Conservation (phyloP, 2,329 filamentous ascomycete species). For the Claviceps pazoutovae region DNA sequence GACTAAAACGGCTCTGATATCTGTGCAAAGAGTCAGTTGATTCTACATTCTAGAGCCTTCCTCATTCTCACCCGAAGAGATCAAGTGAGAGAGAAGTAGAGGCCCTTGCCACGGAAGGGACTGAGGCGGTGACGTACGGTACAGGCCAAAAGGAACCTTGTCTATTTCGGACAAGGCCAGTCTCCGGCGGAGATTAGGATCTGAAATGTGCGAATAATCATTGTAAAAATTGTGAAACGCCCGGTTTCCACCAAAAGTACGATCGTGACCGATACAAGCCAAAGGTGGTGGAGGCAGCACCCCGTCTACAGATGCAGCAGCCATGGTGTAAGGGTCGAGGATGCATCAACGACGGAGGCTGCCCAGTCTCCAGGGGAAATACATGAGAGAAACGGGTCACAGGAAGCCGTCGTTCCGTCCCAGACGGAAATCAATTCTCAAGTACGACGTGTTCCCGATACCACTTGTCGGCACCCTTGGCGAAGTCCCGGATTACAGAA, state of each 20-base stretch:
- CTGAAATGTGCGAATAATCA: slow-evolving; percentile 48
- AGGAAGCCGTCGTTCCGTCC: neutral
- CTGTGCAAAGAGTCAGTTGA: slow-evolving; percentile 12
- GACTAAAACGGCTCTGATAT: slow-evolving; percentile 59
- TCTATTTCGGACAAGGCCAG: slow-evolving; percentile 68
- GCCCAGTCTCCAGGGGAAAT: slow-evolving; percentile 9
- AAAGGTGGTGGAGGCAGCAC: slow-evolving; percentile 30
- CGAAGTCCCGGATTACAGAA: neutral
- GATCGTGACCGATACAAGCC: slow-evolving; percentile 18
- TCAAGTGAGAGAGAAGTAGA: neutral
- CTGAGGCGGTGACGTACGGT: slow-evolving; percentile 30
- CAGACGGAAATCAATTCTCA: neutral
- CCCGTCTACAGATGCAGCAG: slow-evolving; percentile 19
- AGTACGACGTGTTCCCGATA: too few relatives aligned
- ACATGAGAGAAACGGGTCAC: slow-evolving; percentile 10
- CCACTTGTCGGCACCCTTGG: neutral
- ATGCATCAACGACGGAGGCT: slow-evolving; percentile 6
- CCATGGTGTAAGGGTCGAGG: slow-evolving; percentile 13
- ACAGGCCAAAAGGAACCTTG: slow-evolving; percentile 63
- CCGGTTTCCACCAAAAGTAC: slow-evolving; percentile 48
- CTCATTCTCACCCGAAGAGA: neutral
- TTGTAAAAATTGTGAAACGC: slow-evolving; percentile 66
- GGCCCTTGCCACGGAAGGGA: neutral
- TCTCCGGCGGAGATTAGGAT: slow-evolving; percentile 64
- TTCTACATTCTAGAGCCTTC: neutral